phyloP scores from a whole-genome alignment of 1,139 yeast genomes.

The Candida buenavistaensis region DNA sequence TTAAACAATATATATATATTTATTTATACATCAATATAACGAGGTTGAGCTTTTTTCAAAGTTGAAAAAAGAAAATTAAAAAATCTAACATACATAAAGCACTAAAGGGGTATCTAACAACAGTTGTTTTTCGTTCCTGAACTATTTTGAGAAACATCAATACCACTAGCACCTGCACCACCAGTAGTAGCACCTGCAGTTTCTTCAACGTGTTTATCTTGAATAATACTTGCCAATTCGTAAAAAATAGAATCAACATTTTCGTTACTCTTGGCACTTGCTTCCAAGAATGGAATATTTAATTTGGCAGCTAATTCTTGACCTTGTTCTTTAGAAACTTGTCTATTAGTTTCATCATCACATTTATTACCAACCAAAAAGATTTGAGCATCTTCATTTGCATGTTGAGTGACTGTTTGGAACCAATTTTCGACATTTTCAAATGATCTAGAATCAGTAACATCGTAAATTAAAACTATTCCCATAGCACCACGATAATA shows the following conservation, averaged over 20 bases:
- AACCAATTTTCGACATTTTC: slow-evolving; percentile 87
- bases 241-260: slow-evolving; percentile 92
- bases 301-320: slow-evolving; percentile 83
- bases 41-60: too few species aligned
- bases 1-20: too few species aligned
- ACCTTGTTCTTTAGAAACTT: slow-evolving; percentile 86
- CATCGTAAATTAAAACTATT: slow-evolving; percentile 92
- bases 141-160: slow-evolving; percentile 45
- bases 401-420: slow-evolving; percentile 93
- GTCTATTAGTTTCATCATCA: slow-evolving; percentile 77
- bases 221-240: slow-evolving; percentile 84
- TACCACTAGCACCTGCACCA: slow-evolving; percentile 30
- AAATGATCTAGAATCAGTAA: slow-evolving; percentile 91
- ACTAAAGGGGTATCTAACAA: slow-evolving; percentile 26
- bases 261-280: slow-evolving; percentile 90
- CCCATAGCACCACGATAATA: slow-evolving; percentile 99
- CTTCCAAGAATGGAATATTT: slow-evolving; percentile 90
- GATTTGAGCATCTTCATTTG: slow-evolving; percentile 92
- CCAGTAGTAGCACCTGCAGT: slow-evolving; percentile 23
- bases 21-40: too few species aligned
- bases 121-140: slow-evolving; percentile 37
- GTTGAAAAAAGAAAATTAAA: too few species aligned
- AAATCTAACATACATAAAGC: neutral
- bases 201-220: slow-evolving; percentile 65
- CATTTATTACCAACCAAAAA: slow-evolving; percentile 94